Percentiles rank a stretch among this genome's conserved stretches.
Conservation (phyloP, 163 green algal species). For the Scenedesmus sp. region DNA sequence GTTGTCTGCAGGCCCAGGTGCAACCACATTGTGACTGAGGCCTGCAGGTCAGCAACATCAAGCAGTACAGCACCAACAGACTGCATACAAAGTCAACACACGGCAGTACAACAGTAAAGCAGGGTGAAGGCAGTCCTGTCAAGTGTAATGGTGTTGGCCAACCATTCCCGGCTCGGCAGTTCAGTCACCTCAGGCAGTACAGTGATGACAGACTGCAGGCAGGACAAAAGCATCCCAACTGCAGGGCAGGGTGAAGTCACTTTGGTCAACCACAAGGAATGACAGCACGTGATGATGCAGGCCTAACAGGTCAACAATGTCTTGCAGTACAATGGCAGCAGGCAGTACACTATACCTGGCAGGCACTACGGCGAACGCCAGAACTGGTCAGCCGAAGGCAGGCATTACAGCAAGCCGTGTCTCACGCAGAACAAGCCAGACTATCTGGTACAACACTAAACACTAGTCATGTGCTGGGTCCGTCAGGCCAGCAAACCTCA, state of each 20-base stretch:
- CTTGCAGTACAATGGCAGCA: conserved; percentile 60
- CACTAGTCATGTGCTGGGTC: too few relatives aligned
- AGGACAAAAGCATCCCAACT: not conserved
- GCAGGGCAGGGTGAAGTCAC: not conserved
- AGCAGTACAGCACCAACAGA: not conserved
- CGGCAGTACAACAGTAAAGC: not conserved
- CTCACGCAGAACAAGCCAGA: too few relatives aligned
- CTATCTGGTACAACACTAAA: too few relatives aligned
- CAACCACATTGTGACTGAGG: too few relatives aligned
- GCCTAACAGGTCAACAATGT: conserved; percentile 71
- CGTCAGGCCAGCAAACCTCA: too few relatives aligned
- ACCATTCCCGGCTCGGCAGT: conserved; percentile 70
- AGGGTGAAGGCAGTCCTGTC: too few relatives aligned
- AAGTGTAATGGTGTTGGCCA: too few relatives aligned
- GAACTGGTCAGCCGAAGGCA: conserved; percentile 59
- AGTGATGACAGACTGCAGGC: conserved; percentile 65
- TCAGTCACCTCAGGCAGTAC: conserved; percentile 63
- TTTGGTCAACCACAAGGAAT: too few relatives aligned
- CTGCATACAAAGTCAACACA: not conserved
- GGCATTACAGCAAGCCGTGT: not conserved
- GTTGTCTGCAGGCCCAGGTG: too few relatives aligned
- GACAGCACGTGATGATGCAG: conserved; percentile 49
- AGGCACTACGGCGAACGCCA: conserved; percentile 27
- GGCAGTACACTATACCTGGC: not conserved
- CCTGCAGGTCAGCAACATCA: not conserved